Conservation (phyloP, 2,329 filamentous ascomycete species). For the Neurospora sp. region DNA sequence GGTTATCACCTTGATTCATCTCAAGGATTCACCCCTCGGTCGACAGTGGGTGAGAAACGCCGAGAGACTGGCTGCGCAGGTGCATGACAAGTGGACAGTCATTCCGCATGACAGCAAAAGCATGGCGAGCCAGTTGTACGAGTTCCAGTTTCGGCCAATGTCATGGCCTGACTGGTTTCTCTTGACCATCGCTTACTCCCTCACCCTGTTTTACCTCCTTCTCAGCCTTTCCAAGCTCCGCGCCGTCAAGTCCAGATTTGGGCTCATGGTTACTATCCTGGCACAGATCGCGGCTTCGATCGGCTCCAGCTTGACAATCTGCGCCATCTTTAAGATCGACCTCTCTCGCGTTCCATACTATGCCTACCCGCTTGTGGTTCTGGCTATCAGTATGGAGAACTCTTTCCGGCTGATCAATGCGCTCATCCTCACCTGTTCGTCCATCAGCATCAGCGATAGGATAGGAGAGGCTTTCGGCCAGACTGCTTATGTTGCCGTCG, state of each 20-base stretch:
- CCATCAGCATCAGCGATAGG: conserved; percentile 57
- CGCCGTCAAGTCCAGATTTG: conserved; percentile 66
- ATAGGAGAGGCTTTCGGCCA: conserved; percentile 67
- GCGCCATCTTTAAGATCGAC: conserved; percentile 65
- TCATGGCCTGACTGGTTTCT: conserved; percentile 55
- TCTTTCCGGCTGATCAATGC: conserved; percentile 71
- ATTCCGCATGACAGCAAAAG: conserved; percentile 51
- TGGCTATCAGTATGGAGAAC: conserved; percentile 69
- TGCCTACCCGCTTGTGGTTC: conserved; percentile 66
- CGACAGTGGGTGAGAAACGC: conserved; percentile 58
- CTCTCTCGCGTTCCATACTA: conserved; percentile 65
- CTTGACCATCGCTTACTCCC: conserved; percentile 54
- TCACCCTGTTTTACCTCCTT: conserved; percentile 56
- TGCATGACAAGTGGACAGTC: conserved; percentile 50
- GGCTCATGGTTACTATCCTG: conserved; percentile 61
- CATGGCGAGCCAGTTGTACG: conserved; percentile 54
- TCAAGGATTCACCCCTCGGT: conserved; percentile 53
- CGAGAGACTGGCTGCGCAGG: conserved; percentile 38
- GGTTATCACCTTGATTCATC: conserved; percentile 67
- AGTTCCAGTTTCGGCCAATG: conserved; percentile 70
- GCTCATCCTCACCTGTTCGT: conserved; percentile 60
- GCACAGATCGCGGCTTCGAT: conserved; percentile 63
- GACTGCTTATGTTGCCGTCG: conserved; percentile 59
- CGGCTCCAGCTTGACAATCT: conserved; percentile 71
- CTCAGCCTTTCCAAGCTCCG: conserved; percentile 58